A percentile compares a stretch with the other conserved stretches of the same genome.
Evolutionary conservation across 306 rosid species (phyloP).

Genomic region (Quercus bicolor): DNA sequence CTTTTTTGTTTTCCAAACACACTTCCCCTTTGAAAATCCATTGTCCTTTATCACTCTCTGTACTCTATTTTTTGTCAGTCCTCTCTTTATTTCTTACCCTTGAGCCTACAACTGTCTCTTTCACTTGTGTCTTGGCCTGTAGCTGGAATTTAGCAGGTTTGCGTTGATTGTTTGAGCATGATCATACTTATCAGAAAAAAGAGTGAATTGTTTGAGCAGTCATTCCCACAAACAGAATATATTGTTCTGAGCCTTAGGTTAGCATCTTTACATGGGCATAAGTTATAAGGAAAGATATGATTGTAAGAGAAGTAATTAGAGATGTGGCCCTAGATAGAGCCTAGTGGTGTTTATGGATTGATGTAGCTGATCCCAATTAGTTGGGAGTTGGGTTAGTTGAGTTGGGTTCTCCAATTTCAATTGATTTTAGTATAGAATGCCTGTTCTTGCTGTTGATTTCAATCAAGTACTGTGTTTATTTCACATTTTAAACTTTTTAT

Average conservation of each 20-base stretch:
- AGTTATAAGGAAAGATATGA: neutral
- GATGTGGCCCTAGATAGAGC: neutral
- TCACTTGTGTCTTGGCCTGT: neutral
- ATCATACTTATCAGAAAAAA: neutral
- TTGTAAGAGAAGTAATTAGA: neutral
- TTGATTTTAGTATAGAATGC: neutral
- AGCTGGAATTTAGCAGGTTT: neutral
- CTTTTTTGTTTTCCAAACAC: no score
- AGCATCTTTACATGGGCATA: neutral
- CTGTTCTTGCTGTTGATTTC: neutral
- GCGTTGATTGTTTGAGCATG: neutral
- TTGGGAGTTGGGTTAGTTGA: neutral
- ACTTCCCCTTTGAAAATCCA: no score
- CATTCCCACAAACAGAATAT: neutral
- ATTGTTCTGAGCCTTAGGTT: neutral
- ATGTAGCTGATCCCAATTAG: neutral
- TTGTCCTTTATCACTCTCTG: no score
- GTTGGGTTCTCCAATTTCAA: neutral
- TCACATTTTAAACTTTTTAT: neutral
- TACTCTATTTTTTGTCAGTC: neutral
- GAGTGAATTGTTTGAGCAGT: neutral
- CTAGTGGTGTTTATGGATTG: neutral
- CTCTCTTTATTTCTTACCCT: neutral
- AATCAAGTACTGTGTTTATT: neutral
- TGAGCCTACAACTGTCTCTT: neutral